phyloP scores from a whole-genome alignment of 768 basidiomycete species.

The Megacollybia marginata region DNA sequence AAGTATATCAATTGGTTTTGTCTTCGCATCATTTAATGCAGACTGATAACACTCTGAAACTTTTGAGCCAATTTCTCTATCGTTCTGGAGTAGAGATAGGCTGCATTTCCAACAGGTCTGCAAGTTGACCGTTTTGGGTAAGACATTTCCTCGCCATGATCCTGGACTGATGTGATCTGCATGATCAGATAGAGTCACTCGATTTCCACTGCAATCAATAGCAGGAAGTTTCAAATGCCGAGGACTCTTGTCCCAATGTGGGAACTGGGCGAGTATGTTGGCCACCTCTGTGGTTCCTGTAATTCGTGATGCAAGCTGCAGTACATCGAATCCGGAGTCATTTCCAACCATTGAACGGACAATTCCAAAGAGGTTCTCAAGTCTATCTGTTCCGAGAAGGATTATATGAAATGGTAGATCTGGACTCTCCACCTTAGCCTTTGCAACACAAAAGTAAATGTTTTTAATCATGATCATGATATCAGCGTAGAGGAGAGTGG shows the following conservation, averaged over 20 bases:
- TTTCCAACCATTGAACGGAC: constrained; percentile 17
- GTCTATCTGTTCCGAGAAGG: constrained; percentile 9
- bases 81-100: not conserved
- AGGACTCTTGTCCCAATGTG: constrained; percentile 27
- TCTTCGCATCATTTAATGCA: not conserved
- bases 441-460: constrained; percentile 12
- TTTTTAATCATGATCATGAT: constrained; percentile 17
- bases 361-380: constrained; percentile 9
- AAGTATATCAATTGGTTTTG: not conserved
- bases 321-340: constrained; percentile 1
- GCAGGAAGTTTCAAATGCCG: constrained; percentile 10
- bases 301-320: constrained; percentile 19
- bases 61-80: not conserved
- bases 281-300: constrained; percentile 3
- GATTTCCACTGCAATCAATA: constrained; percentile 11
- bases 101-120: not conserved
- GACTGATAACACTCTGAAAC: not conserved
- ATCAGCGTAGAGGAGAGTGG: constrained; percentile 20
- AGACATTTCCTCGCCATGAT: not conserved
- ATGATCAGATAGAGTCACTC: not conserved
- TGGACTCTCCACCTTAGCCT: constrained; percentile 10
- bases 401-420: constrained; percentile 14
- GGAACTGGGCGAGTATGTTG: constrained; percentile 27
- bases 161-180: not conserved
- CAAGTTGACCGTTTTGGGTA: not conserved